Percentiles rank a stretch among this genome's conserved stretches.
Conservation (phyloP, 2,329 filamentous ascomycete species). For the Saccharata proteae region DNA sequence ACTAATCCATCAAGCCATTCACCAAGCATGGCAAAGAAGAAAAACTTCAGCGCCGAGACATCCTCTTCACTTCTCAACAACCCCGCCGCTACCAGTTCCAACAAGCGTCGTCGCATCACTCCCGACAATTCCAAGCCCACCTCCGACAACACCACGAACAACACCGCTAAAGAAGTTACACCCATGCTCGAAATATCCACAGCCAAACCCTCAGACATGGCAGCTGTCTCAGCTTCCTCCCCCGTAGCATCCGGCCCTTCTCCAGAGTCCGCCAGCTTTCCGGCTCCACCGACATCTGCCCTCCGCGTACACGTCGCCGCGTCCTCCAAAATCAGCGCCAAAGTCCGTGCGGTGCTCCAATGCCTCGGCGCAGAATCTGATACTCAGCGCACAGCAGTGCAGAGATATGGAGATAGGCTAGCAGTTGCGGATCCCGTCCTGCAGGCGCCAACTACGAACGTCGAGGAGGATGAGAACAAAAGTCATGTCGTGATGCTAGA, state of each 20-base stretch:
- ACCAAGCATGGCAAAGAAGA: conserved; percentile 5
- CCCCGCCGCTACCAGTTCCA: conserved; percentile 2
- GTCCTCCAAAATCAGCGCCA: conserved; percentile 6
- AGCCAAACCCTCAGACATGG: not conserved
- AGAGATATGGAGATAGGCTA: too few species aligned
- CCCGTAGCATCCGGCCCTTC: not conserved
- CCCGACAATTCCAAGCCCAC: too few species aligned
- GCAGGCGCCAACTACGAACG: not conserved
- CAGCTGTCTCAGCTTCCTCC: not conserved
- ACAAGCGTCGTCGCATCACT: conserved; percentile 6
- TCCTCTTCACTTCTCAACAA: conserved; percentile 1
- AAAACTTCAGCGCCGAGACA: conserved; percentile 7
- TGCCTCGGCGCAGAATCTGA: not conserved
- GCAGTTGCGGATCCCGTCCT: not conserved
- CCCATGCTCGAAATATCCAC: too few species aligned
- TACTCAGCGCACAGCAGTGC: too few species aligned
- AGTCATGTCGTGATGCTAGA: conserved; percentile 2
- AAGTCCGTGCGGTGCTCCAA: conserved; percentile 5
- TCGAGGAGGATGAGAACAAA: too few species aligned
- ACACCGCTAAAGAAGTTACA: too few species aligned
- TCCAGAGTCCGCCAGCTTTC: not conserved
- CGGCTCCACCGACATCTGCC: not conserved
- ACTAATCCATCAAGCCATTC: not conserved
- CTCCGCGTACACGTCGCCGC: conserved; percentile 4
- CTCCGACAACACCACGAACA: too few species aligned